Percentiles rank a stretch among this genome's conserved stretches.
These are phyloP conservation scores for Spathaspora arborariae DNA, from an alignment of 805 yeast genomes.

Conservation along the genomic window DNA sequence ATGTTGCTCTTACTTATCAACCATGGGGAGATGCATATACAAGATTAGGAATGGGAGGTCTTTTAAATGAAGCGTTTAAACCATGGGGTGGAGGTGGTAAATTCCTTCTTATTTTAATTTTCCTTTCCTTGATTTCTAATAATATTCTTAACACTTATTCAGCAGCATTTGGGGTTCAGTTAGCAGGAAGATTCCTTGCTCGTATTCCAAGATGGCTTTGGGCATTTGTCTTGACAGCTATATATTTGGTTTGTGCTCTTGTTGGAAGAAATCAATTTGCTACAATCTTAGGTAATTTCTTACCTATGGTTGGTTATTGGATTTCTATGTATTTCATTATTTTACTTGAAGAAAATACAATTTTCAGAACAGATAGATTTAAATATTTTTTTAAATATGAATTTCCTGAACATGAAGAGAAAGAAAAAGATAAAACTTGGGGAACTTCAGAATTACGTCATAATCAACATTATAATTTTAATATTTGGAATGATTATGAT, in stretches of 20 bases:
- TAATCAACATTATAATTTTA: slow-evolving; percentile 60
- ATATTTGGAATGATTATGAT: slow-evolving; percentile 61
- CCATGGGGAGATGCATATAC: slow-evolving; percentile 59
- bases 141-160: slow-evolving; percentile 80
- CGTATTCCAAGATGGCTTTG: slow-evolving; percentile 76
- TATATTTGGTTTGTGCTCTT: slow-evolving; percentile 67
- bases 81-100: slow-evolving; percentile 81
- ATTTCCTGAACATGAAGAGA: slow-evolving; percentile 12
- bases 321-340: slow-evolving; percentile 74
- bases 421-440: slow-evolving; percentile 6
- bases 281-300: slow-evolving; percentile 69
- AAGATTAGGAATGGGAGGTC: slow-evolving; percentile 69
- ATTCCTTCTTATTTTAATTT: slow-evolving; percentile 64
- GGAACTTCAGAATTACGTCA: slow-evolving; percentile 40
- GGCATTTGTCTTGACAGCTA: slow-evolving; percentile 57
- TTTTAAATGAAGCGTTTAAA: slow-evolving; percentile 57
- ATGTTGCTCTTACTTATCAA: slow-evolving; percentile 54
- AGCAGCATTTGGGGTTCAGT: slow-evolving; percentile 74
- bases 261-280: slow-evolving; percentile 74
- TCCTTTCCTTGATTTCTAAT: slow-evolving; percentile 75
- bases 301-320: slow-evolving; percentile 94
- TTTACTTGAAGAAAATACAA: slow-evolving; percentile 64
- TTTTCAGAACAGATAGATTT: slow-evolving; percentile 55
- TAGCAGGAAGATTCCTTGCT: slow-evolving; percentile 51
- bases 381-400: slow-evolving; percentile 29